phyloP scores from a whole-genome alignment of 495 filamentous ascomycete species.

The Pyrenula aspistea region DNA sequence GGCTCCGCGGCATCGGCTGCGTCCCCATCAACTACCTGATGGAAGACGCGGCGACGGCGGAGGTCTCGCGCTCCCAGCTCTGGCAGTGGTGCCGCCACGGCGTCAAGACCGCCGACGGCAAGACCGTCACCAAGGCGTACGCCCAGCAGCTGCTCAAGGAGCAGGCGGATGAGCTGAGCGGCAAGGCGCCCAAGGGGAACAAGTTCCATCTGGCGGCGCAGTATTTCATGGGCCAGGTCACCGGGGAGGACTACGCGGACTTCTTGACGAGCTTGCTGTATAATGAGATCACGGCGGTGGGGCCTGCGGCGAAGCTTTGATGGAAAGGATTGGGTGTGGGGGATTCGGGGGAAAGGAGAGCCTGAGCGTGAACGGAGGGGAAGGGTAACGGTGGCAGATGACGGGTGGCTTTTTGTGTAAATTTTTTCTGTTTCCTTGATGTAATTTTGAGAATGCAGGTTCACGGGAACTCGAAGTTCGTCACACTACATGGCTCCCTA shows the following conservation, averaged over 20 bases:
- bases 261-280: conserved; percentile 72
- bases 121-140: conserved; percentile 85
- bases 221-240: conserved; percentile 88
- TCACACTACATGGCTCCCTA: no score
- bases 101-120: conserved; percentile 76
- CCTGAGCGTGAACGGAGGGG: no score
- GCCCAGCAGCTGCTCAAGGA: conserved; percentile 78
- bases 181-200: conserved; percentile 76
- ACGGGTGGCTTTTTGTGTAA: no score
- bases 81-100: conserved; percentile 95
- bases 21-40: conserved; percentile 99
- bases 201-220: conserved; percentile 83
- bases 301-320: conserved; percentile 75
- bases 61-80: conserved; percentile 82
- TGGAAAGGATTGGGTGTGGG: no score
- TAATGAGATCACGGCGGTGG: conserved; percentile 86
- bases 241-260: conserved; percentile 93
- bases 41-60: conserved; percentile 97
- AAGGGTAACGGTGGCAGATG: no score
- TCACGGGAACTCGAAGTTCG: no score
- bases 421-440: no score
- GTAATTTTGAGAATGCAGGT: no score
- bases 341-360: no score
- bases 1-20: conserved; percentile 88
- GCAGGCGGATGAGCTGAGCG: conserved; percentile 62